Evolutionary conservation across 2,329 filamentous ascomycete genomes (phyloP), one percentile per base, ranked within the genome.

Genomic region (Cadophora sp.): DNA sequence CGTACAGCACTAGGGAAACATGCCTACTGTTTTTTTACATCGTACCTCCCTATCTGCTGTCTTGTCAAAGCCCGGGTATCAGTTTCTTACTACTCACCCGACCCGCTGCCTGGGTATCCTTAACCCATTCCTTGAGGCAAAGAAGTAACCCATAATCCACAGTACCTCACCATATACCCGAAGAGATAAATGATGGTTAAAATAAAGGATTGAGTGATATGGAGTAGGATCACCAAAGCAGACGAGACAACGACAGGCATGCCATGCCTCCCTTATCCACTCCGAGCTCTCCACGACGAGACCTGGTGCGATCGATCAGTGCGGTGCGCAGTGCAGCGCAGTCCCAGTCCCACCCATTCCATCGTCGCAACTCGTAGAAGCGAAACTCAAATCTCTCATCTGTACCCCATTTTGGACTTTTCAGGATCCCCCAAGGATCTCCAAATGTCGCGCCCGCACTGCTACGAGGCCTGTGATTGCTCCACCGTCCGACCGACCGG

Each of bases 401-500:
- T 36, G 30, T 47, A 39, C 51, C 30, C 62, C 62, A 53, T 64
- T 58, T 55, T 41, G 61, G 51, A 56, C 16, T 22, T 22, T 59
- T 33, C 22, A 41, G 55, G 45, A 59, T 60, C 41, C 43, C 43
- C 36, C 53, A 53, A 18, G 62, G 55, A 65, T 59, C 53, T 65
- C 33, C 62, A 59, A 59, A 53, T 58, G 51, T 53, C 45, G 58
- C 59, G 64, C 64, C 48, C 58, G 59, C 58, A 55, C 48, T 43
- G 48, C 24, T 14, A 39, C 58, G 58, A 48, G 65, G 41, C 14
- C 55, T 66, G 22, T 61, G 61, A 64, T 64, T 67, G 65, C 50
- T 48, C 55, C 53, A 64, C 39, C 27, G 33, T 50, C 58, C 59
- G 47, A 45, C 58, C 59, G 47, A 45, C 24, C 20, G 55, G 41